Conservation (phyloP, 1,139 yeast genomes). For the Blastobotrys petasosporus region DNA sequence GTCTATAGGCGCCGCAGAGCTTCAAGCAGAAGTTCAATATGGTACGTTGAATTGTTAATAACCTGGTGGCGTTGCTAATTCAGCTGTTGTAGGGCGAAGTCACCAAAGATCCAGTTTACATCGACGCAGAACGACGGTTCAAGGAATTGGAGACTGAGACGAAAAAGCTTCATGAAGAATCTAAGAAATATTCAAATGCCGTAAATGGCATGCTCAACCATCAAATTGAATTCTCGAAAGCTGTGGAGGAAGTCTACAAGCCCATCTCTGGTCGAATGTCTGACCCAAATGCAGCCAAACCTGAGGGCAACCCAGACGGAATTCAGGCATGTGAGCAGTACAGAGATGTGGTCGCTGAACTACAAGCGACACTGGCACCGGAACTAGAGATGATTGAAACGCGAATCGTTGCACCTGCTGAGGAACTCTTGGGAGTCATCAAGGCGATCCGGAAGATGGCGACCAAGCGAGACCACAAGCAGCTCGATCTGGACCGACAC, state of each 20-base stretch:
- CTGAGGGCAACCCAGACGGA: constrained; percentile 95
- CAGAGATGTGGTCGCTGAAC: constrained; percentile 76
- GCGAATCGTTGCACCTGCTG: constrained; percentile 86
- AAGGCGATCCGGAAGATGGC: constrained; percentile 86
- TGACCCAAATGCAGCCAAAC: constrained; percentile 77
- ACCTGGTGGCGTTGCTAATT: background rate
- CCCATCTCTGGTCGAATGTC: constrained; percentile 90
- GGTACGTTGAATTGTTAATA: constrained; percentile 19
- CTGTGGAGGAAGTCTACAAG: constrained; percentile 91
- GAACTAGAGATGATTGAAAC: constrained; percentile 90
- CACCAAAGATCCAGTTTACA: constrained; percentile 81
- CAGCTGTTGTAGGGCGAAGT: constrained; percentile 49
- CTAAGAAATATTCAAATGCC: constrained; percentile 81
- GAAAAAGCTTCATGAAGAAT: constrained; percentile 81
- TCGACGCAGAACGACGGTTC: constrained; percentile 93
- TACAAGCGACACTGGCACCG: constrained; percentile 81
- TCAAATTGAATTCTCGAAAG: constrained; percentile 88
- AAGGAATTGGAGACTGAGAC: constrained; percentile 87
- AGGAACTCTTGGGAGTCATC: constrained; percentile 77
- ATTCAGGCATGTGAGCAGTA: constrained; percentile 91
- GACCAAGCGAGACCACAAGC: constrained; percentile 91
- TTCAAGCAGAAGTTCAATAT: constrained; percentile 38
- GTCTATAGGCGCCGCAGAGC: constrained; percentile 45
- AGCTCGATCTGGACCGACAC: constrained; percentile 86
- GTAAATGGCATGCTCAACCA: constrained; percentile 90